phyloP scores from a whole-genome alignment of 164 flowering plant genomes.

The Piper betle region DNA sequence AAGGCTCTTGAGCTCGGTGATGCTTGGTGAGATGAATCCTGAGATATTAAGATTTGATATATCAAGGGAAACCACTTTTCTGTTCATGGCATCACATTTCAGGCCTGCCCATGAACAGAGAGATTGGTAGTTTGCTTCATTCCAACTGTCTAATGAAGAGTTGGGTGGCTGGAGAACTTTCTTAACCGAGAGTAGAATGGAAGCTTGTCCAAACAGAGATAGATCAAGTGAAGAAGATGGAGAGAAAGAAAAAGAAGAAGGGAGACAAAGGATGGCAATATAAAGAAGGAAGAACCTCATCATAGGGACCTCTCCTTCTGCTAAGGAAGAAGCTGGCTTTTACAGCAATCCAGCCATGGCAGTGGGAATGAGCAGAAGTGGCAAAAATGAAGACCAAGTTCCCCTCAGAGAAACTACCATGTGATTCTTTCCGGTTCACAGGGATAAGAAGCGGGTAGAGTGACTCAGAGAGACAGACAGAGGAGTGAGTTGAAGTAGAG shows the following conservation, averaged over 20 bases:
- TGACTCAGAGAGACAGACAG: neutral
- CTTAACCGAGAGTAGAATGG: constrained; percentile 34
- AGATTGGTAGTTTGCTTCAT: constrained; percentile 25
- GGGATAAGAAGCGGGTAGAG: neutral
- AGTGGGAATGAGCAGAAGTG: neutral
- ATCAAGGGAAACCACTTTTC: constrained; percentile 28
- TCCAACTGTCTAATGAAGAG: constrained; percentile 31
- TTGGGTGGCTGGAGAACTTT: constrained; percentile 15
- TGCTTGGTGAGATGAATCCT: constrained; percentile 29
- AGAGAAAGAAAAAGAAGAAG: constrained; percentile 9
- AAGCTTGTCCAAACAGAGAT: constrained; percentile 33
- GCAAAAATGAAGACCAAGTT: neutral
- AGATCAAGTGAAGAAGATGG: constrained; percentile 19
- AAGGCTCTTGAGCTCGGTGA: constrained; percentile 27
- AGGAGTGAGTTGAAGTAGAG: neutral
- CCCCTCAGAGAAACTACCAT: neutral
- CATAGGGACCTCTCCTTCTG: constrained; percentile 1
- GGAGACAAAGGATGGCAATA: constrained; percentile 9
- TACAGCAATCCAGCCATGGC: constrained; percentile 6
- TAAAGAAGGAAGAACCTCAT: constrained; percentile 14
- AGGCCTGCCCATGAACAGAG: constrained; percentile 57
- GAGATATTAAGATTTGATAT: constrained; percentile 39
- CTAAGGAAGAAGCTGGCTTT: constrained; percentile 5
- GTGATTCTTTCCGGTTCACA: neutral
- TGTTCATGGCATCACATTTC: constrained; percentile 22